Conservation (phyloP, 768 basidiomycete species). For the Strobilomyces echinocephalus region DNA sequence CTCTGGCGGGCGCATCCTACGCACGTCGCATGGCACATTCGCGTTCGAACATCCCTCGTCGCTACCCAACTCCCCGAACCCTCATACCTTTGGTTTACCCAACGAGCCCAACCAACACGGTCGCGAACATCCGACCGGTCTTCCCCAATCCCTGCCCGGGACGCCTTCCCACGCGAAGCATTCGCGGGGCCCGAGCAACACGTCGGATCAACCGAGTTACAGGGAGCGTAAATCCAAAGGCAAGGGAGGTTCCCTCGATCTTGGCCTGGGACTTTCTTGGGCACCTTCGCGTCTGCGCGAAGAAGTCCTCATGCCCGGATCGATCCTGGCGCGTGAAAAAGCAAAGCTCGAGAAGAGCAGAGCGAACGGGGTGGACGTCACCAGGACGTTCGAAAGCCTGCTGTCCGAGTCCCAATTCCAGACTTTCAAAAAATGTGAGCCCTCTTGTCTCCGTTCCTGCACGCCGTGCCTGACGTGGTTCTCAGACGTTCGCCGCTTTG, state of each 20-base stretch:
- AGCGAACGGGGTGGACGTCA: conserved; percentile 31
- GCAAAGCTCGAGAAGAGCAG: conserved; percentile 17
- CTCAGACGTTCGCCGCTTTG: conserved; percentile 69
- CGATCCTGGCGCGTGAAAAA: conserved; percentile 28
- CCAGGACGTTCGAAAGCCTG: conserved; percentile 34
- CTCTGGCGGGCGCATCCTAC: conserved; percentile 37
- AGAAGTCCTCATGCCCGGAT: conserved; percentile 53
- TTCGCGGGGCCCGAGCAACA: conserved; percentile 23
- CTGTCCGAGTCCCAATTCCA: conserved; percentile 35
- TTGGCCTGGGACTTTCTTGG: conserved; percentile 67
- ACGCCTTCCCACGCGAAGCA: conserved; percentile 29
- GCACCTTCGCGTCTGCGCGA: conserved; percentile 65
- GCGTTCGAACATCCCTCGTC: conserved; percentile 66
- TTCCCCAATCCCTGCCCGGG: conserved; percentile 7
- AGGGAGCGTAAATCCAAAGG: conserved; percentile 29
- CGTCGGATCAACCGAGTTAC: conserved; percentile 17
- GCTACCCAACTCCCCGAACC: conserved; percentile 37
- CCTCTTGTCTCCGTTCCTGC: conserved; percentile 11
- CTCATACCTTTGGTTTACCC: conserved; percentile 17
- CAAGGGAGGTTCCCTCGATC: conserved; percentile 69
- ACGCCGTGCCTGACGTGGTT: conserved; percentile 11
- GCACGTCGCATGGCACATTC: conserved; percentile 55
- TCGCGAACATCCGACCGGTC: conserved; percentile 5
- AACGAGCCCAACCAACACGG: conserved; percentile 7
- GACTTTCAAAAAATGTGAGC: conserved; percentile 60